These are phyloP conservation scores for Eudorina sp. DNA, from an alignment of 139 green algal genomes.

Conservation along the genomic window DNA sequence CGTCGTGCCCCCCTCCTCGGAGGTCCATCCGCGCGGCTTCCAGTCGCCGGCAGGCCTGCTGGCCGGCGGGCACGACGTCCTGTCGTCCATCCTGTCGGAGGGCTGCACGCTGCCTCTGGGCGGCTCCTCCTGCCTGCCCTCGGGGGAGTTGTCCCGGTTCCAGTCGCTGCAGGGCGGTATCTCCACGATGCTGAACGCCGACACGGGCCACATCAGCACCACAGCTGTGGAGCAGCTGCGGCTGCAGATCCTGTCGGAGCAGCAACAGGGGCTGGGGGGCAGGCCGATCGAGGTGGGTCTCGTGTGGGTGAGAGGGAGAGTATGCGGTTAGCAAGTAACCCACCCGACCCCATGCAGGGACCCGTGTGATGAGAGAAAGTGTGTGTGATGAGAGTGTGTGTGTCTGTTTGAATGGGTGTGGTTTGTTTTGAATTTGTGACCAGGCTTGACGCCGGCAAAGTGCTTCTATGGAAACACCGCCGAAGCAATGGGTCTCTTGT, in stretches of 20 bases:
- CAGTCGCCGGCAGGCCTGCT: no score
- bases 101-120: background rate
- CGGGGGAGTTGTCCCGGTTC: background rate
- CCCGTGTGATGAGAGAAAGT: no score
- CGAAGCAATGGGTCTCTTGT: no score
- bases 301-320: background rate
- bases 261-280: background rate
- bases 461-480: no score
- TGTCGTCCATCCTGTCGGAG: slow-evolving; percentile 27
- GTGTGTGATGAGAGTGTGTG: no score
- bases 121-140: background rate
- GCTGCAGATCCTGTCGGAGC: slow-evolving; percentile 19
- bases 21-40: background rate
- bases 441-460: no score
- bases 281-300: slow-evolving; percentile 33
- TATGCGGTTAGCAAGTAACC: no score
- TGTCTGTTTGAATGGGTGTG: no score
- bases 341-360: no score
- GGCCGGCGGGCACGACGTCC: background rate
- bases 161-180: background rate
- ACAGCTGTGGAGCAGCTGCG: slow-evolving; percentile 39
- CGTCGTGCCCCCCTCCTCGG: background rate
- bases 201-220: slow-evolving; percentile 35
- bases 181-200: slow-evolving; percentile 10
- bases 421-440: no score